Conservation (phyloP, 441 rosid species). For the Mallotus repandus region DNA sequence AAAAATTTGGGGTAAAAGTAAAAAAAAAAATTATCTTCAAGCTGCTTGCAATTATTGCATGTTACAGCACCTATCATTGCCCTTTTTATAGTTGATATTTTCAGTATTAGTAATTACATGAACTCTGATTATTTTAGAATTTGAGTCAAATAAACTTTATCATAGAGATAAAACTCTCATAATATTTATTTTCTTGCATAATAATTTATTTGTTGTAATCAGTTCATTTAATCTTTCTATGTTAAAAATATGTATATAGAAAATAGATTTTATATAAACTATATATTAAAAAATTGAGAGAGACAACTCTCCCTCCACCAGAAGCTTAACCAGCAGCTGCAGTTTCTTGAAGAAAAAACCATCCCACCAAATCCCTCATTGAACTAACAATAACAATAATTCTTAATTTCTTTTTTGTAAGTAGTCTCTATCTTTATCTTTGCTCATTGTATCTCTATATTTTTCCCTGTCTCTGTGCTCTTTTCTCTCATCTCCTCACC, state of each 20-base stretch:
- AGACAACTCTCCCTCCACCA: conserved; percentile 59
- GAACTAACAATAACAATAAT: conserved; percentile 19
- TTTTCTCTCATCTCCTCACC: conserved; percentile 17
- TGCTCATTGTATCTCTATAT: conserved; percentile 28
- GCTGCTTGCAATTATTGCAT: too few relatives aligned
- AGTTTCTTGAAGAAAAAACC: conserved; percentile 56
- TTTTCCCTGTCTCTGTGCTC: conserved; percentile 23
- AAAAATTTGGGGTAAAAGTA: too few relatives aligned
- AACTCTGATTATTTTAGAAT: too few relatives aligned
- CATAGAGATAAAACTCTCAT: too few relatives aligned
- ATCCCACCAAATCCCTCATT: conserved; percentile 66
- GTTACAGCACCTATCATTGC: too few relatives aligned
- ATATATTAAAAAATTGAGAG: conserved; percentile 23
- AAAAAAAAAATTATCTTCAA: too few relatives aligned
- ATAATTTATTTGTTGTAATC: too few relatives aligned
- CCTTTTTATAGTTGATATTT: too few relatives aligned
- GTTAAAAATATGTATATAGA: neutral
- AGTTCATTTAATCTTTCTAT: too few relatives aligned
- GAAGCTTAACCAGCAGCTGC: conserved; percentile 34
- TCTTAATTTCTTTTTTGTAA: conserved; percentile 12
- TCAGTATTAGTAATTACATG: too few relatives aligned
- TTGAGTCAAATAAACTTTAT: too few relatives aligned
- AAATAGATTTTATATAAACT: neutral
- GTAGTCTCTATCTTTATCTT: conserved; percentile 30
- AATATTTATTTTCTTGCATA: too few relatives aligned